Evolutionary conservation across 2,329 filamentous ascomycete genomes (phyloP).

Genomic region (Leptographium wingfieldii): DNA sequence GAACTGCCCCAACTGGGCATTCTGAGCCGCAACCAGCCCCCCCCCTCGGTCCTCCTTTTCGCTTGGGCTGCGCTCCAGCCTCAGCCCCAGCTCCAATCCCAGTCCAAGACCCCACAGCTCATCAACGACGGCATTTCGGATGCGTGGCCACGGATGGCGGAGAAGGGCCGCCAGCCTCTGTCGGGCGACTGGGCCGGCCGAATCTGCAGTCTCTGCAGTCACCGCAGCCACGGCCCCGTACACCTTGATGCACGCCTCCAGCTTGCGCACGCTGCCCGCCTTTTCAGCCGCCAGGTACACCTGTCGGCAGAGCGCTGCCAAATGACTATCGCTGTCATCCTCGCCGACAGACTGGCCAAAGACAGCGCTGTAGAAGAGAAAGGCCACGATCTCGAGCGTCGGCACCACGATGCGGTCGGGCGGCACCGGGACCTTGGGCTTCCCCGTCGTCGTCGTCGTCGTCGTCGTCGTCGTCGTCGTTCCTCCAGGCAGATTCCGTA

Average conservation of each 20-base stretch:
- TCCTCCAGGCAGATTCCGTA: slow-evolving; percentile 35
- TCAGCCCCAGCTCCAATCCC: background rate
- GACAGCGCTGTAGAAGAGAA: slow-evolving; percentile 55
- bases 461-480: background rate
- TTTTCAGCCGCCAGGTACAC: slow-evolving; percentile 75
- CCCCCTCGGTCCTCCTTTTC: background rate
- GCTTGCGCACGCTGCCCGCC: slow-evolving; percentile 66
- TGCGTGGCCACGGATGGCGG: slow-evolving; percentile 68
- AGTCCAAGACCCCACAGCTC: slow-evolving; percentile 39
- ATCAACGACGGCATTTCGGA: slow-evolving; percentile 48
- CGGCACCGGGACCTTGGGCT: slow-evolving; percentile 30
- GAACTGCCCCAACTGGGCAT: background rate
- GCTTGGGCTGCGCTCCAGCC: background rate
- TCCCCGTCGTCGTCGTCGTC: background rate
- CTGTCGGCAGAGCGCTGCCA: slow-evolving; percentile 51
- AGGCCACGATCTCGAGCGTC: slow-evolving; percentile 63
- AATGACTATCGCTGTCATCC: slow-evolving; percentile 19
- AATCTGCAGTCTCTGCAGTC: slow-evolving; percentile 20
- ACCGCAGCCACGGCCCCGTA: slow-evolving; percentile 55
- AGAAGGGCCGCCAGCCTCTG: slow-evolving; percentile 63
- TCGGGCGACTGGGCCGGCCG: slow-evolving; percentile 37
- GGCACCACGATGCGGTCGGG: slow-evolving; percentile 62
- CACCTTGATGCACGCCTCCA: slow-evolving; percentile 67
- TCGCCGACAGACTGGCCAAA: slow-evolving; percentile 16
- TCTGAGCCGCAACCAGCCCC: background rate